Evolutionary conservation across 768 basidiomycete genomes (phyloP).

Genomic region (Paxillus involutus): DNA sequence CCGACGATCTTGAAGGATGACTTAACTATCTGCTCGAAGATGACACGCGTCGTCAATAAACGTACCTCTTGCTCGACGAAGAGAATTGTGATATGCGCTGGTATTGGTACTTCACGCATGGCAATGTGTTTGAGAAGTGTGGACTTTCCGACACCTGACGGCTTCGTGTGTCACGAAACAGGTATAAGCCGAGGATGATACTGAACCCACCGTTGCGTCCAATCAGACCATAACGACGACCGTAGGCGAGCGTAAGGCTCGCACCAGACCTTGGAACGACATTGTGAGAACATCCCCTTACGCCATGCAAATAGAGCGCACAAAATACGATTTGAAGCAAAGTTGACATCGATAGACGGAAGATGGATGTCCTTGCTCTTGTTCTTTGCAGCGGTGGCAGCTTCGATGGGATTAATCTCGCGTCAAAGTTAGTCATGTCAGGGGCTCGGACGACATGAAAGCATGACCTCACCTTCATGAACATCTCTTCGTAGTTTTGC

Average conservation of each 20-base stretch:
- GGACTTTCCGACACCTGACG: conserved; percentile 88
- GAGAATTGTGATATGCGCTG: conserved; percentile 92
- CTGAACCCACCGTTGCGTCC: conserved; percentile 69
- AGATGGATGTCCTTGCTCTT: conserved; percentile 98
- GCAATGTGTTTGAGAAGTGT: conserved; percentile 93
- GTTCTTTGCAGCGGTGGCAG: conserved; percentile 73
- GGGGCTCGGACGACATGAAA: neutral
- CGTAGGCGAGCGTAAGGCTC: conserved; percentile 82
- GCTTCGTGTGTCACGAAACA: neutral
- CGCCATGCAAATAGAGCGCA: conserved; percentile 24
- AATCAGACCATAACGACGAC: conserved; percentile 89
- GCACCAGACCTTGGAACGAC: conserved; percentile 65
- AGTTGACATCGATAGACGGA: conserved; percentile 93
- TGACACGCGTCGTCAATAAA: neutral
- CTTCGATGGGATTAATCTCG: conserved; percentile 91
- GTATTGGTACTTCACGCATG: conserved; percentile 91
- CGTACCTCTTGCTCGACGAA: conserved; percentile 97
- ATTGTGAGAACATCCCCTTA: conserved; percentile 5
- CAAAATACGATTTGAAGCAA: conserved; percentile 94
- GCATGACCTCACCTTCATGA: conserved; percentile 78
- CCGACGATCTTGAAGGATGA: conserved; percentile 67
- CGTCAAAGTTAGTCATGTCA: neutral
- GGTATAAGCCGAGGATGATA: neutral
- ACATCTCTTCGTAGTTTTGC: conserved; percentile 99
- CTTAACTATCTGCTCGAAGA: neutral